These are phyloP conservation scores for Euphorbia schlechtendalii DNA, from an alignment of 441 rosid species.

Conservation along the genomic window DNA sequence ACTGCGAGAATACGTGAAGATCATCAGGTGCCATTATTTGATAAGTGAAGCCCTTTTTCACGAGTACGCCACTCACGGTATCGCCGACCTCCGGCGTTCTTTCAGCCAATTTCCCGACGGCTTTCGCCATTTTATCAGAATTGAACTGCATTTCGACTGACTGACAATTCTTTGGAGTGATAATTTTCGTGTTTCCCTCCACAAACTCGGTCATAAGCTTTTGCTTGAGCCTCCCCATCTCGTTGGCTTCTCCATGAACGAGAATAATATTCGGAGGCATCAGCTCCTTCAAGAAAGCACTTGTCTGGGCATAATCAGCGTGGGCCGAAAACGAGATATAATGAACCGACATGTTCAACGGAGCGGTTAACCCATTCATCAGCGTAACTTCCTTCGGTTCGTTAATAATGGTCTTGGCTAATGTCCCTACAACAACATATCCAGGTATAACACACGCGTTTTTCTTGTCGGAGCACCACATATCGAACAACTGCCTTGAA, in stretches of 20 bases:
- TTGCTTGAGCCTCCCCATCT: conserved; percentile 89
- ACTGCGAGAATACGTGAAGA: conserved; percentile 89
- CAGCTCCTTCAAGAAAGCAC: conserved; percentile 80
- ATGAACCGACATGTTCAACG: conserved; percentile 85
- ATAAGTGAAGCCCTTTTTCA: conserved; percentile 85
- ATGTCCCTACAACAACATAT: conserved; percentile 72
- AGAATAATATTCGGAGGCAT: conserved; percentile 91
- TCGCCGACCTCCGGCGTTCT: conserved; percentile 72
- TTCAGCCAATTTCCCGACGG: conserved; percentile 75
- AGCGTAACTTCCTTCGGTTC: conserved; percentile 92
- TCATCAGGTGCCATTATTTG: conserved; percentile 96
- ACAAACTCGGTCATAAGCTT: conserved; percentile 70
- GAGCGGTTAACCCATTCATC: conserved; percentile 84
- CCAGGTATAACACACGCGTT: conserved; percentile 80
- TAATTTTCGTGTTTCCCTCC: conserved; percentile 68
- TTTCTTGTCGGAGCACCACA: conserved; percentile 84
- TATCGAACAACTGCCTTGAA: conserved; percentile 79
- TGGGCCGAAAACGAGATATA: conserved; percentile 91
- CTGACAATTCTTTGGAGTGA: conserved; percentile 88
- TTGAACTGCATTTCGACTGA: conserved; percentile 75
- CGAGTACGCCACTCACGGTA: conserved; percentile 68
- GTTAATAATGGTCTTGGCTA: conserved; percentile 69
- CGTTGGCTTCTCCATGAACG: conserved; percentile 87
- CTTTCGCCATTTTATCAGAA: conserved; percentile 89
- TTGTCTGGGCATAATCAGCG: conserved; percentile 89